Conservation (phyloP, 345 rosid species). For the Salix brachista region DNA sequence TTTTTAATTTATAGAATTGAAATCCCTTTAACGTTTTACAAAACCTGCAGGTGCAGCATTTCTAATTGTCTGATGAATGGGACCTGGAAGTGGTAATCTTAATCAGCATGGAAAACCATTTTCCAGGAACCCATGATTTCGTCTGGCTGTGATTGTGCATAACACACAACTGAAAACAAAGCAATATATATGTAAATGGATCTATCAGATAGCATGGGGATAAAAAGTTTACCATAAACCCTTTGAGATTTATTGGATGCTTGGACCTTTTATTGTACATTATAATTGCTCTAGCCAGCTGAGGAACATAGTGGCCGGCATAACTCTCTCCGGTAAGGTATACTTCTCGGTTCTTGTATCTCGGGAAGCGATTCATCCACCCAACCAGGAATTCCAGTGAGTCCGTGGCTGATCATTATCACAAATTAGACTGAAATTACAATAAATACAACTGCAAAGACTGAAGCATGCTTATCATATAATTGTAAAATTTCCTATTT, state of each 20-base stretch:
- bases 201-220: neutral
- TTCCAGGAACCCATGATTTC: neutral
- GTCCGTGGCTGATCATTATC: slow-evolving; percentile 58
- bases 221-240: slow-evolving; percentile 61
- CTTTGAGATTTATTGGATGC: slow-evolving; percentile 68
- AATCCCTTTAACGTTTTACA: neutral
- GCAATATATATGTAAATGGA: neutral
- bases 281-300: slow-evolving; percentile 75
- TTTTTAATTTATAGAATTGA: neutral
- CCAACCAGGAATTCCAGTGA: slow-evolving; percentile 66
- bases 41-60: neutral
- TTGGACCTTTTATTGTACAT: slow-evolving; percentile 49
- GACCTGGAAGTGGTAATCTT: neutral
- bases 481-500: neutral
- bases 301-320: slow-evolving; percentile 99
- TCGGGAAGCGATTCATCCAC: slow-evolving; percentile 82
- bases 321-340: slow-evolving; percentile 92
- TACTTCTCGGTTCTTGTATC: slow-evolving; percentile 67
- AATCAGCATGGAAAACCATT: neutral
- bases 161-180: neutral
- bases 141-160: neutral
- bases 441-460: neutral
- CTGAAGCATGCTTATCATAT: neutral
- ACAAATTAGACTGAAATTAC: neutral
- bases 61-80: neutral